Percentiles rank a stretch among this genome's conserved stretches.
phyloP scores from a whole-genome alignment of 345 rosid genomes.

The Pugionium dolabratum region DNA sequence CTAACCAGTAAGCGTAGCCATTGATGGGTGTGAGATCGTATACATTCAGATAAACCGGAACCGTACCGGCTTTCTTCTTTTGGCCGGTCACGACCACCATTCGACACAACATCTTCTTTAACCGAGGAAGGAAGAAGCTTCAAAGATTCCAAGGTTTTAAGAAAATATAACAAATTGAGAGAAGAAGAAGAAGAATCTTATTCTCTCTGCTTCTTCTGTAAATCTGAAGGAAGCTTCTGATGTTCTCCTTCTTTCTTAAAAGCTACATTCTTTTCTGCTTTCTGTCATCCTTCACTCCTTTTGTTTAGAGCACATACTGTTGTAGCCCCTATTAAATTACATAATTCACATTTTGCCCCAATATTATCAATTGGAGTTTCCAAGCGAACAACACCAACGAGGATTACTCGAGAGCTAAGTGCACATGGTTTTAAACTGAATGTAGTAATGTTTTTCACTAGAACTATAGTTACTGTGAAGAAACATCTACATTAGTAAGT shows the following conservation, averaged over 20 bases:
- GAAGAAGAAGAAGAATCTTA: slow-evolving; percentile 22
- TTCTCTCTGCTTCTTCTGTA: slow-evolving; percentile 20
- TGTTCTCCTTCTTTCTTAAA: slow-evolving; percentile 33
- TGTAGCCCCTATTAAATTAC: background rate
- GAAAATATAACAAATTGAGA: background rate
- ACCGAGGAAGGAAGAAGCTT: background rate
- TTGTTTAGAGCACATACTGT: slow-evolving; percentile 18
- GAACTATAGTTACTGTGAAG: too few species aligned
- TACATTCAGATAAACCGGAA: slow-evolving; percentile 93
- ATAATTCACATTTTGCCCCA: slow-evolving; percentile 22
- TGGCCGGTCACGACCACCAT: slow-evolving; percentile 53
- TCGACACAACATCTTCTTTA: slow-evolving; percentile 59
- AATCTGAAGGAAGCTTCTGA: slow-evolving; percentile 37
- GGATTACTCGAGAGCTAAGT: slow-evolving; percentile 16
- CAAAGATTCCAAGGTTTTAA: background rate
- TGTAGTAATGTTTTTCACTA: too few species aligned
- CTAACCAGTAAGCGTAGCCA: slow-evolving; percentile 97
- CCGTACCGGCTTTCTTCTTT: slow-evolving; percentile 72
- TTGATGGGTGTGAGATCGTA: slow-evolving; percentile 94
- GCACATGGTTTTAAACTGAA: background rate
- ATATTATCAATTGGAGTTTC: background rate
- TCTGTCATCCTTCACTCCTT: slow-evolving; percentile 28
- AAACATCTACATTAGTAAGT: too few species aligned
- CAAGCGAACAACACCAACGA: slow-evolving; percentile 22
- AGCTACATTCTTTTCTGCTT: slow-evolving; percentile 40